Conservation (phyloP, 495 filamentous ascomycete genomes). For the Aspergillus coremiiformis region DNA sequence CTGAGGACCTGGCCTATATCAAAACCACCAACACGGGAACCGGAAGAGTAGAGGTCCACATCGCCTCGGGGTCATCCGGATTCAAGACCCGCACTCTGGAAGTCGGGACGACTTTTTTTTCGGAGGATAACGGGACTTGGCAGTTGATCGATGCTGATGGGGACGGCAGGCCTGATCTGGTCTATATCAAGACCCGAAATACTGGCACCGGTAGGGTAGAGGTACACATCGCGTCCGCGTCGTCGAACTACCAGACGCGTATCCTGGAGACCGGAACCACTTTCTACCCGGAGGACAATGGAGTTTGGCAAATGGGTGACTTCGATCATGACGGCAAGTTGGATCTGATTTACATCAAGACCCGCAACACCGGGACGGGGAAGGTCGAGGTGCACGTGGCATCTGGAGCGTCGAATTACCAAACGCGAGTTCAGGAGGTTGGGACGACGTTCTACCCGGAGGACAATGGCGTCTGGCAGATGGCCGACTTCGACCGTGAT, state of each 20-base stretch:
- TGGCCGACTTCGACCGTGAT: constrained; percentile 1
- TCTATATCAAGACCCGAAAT: constrained; percentile 1
- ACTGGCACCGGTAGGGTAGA: not conserved
- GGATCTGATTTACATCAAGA: constrained; percentile 3
- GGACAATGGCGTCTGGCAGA: not conserved
- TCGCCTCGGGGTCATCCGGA: not conserved
- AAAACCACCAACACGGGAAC: constrained; percentile 3
- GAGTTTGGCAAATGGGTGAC: constrained; percentile 1
- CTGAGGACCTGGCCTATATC: not conserved
- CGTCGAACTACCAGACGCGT: constrained; percentile 1
- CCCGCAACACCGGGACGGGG: not conserved
- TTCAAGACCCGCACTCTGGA: not conserved
- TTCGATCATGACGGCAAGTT: constrained; percentile 1
- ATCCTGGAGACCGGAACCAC: not conserved
- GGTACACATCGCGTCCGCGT: constrained; percentile 1
- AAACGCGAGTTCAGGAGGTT: not conserved
- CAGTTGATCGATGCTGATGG: constrained; percentile 1
- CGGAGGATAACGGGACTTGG: constrained; percentile 2
- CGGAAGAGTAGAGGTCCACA: constrained; percentile 1
- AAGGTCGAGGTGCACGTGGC: constrained; percentile 2
- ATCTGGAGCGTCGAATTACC: constrained; percentile 1
- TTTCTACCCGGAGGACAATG: constrained; percentile 4
- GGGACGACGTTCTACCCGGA: not conserved
- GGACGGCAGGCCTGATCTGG: not conserved
- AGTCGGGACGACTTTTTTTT: not conserved